Conservation (phyloP, 495 filamentous ascomycete genomes). For the Penicillium subrubescens region DNA sequence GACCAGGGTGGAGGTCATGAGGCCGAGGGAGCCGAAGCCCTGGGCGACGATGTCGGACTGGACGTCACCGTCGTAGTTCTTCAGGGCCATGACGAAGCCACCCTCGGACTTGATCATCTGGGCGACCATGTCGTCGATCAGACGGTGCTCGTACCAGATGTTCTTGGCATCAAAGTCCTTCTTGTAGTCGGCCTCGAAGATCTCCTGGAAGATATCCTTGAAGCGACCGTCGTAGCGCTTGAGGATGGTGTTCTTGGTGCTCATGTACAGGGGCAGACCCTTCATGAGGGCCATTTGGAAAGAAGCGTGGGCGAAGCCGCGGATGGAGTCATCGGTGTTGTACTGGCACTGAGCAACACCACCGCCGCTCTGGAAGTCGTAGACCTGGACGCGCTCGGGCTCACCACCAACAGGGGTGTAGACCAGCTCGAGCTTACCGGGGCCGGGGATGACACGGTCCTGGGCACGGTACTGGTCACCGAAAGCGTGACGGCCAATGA, state of each 20-base stretch:
- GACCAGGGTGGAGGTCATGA: conserved; percentile 97
- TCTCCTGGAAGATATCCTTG: conserved; percentile 99
- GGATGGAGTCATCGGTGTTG: conserved; percentile 95
- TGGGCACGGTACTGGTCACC: conserved; percentile 98
- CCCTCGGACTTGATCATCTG: conserved; percentile 99
- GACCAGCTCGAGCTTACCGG: conserved; percentile 88
- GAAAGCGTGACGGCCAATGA: conserved; percentile 97
- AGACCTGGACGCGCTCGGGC: conserved; percentile 87
- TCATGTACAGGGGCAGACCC: conserved; percentile 91
- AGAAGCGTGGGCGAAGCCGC: conserved; percentile 89
- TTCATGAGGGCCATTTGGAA: conserved; percentile 94
- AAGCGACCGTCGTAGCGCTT: conserved; percentile 98
- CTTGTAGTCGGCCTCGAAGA: conserved; percentile 87
- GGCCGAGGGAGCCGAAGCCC: conserved; percentile 94
- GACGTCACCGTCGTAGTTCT: conserved; percentile 99
- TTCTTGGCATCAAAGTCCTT: conserved; percentile 83
- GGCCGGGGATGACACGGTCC: conserved; percentile 77
- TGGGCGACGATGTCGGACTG: conserved; percentile 98
- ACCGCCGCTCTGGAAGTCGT: conserved; percentile 75
- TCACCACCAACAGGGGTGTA: conserved; percentile 83
- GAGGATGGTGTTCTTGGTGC: conserved; percentile 99
- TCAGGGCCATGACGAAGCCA: conserved; percentile 95
- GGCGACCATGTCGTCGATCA: conserved; percentile 99
- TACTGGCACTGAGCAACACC: conserved; percentile 94
- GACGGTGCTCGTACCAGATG: conserved; percentile 98